Conservation (phyloP, 1,284 basidiomycete genomes). For the Ustilago lituana region DNA sequence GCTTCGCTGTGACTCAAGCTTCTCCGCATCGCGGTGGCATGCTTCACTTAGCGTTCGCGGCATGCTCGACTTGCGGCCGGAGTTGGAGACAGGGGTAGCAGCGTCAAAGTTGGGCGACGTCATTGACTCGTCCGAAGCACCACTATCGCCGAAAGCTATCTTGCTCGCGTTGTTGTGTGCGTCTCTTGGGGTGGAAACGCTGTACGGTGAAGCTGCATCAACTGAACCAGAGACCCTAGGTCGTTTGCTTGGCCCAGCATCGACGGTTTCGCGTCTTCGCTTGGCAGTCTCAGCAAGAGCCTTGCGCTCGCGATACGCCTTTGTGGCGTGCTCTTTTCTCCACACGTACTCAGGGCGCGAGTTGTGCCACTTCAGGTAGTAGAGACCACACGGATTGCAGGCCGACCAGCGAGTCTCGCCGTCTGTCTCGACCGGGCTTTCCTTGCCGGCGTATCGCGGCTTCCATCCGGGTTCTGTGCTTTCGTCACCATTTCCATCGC, state of each 20-base stretch:
- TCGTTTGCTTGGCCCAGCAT: slow-evolving; percentile 19
- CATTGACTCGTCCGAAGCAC: slow-evolving; percentile 12
- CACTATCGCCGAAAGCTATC: slow-evolving; percentile 2
- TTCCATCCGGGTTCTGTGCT: slow-evolving; percentile 15
- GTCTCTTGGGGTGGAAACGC: slow-evolving; percentile 14
- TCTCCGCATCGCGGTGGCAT: slow-evolving; percentile 44
- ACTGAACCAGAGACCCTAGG: slow-evolving; percentile 14
- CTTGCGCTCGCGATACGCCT: slow-evolving; percentile 30
- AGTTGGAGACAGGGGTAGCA: slow-evolving; percentile 11
- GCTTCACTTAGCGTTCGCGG: slow-evolving; percentile 48
- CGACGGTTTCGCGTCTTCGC: slow-evolving; percentile 15
- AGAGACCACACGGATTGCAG: slow-evolving; percentile 64
- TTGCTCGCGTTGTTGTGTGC: slow-evolving; percentile 1
- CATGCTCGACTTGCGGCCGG: slow-evolving; percentile 36
- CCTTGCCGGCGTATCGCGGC: slow-evolving; percentile 18
- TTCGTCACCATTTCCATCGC: slow-evolving; percentile 20
- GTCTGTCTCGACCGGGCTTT: slow-evolving; percentile 37
- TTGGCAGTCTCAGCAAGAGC: slow-evolving; percentile 30
- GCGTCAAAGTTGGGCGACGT: slow-evolving; percentile 33
- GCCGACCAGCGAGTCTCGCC: slow-evolving; percentile 54
- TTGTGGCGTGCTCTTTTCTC: slow-evolving; percentile 42
- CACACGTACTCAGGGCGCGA: slow-evolving; percentile 56
- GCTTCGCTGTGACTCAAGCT: slow-evolving; percentile 35
- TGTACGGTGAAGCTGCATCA: slow-evolving; percentile 28
- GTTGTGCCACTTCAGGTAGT: slow-evolving; percentile 57